Conservation (phyloP, 2,329 filamentous ascomycete genomes). For the Cyclaneusma minus region DNA sequence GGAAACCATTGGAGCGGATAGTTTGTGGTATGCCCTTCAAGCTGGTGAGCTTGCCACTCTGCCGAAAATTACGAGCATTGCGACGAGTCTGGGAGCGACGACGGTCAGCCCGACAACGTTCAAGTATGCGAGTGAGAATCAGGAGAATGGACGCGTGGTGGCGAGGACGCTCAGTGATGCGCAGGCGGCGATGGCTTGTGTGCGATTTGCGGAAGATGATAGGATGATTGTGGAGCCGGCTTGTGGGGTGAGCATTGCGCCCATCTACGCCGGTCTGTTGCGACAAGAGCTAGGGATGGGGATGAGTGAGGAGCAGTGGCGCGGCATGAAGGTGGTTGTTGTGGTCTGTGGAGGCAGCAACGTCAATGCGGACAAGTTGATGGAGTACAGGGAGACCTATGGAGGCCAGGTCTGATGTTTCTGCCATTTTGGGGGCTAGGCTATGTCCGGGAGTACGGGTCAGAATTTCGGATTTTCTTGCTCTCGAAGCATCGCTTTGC, state of each 20-base stretch:
- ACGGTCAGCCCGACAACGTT: slow-evolving; percentile 55
- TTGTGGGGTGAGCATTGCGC: slow-evolving; percentile 66
- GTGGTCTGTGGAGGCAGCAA: slow-evolving; percentile 71
- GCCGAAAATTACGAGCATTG: slow-evolving; percentile 57
- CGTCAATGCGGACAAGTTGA: slow-evolving; percentile 45
- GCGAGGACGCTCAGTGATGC: slow-evolving; percentile 50
- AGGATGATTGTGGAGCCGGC: slow-evolving; percentile 68
- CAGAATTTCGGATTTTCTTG: no score
- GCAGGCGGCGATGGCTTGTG: slow-evolving; percentile 65
- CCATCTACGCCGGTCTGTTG: slow-evolving; percentile 48
- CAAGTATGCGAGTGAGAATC: slow-evolving; percentile 38
- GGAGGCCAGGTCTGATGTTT: no score
- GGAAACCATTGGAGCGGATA: slow-evolving; percentile 63
- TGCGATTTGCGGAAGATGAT: slow-evolving; percentile 68
- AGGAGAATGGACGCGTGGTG: slow-evolving; percentile 21
- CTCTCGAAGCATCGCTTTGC: no score
- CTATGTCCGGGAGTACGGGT: no score
- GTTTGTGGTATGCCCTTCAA: slow-evolving; percentile 44
- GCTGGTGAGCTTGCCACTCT: slow-evolving; percentile 44
- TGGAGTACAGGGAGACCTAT: slow-evolving; percentile 35
- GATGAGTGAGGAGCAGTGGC: slow-evolving; percentile 39
- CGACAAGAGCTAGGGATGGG: slow-evolving; percentile 40
- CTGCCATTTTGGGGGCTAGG: no score
- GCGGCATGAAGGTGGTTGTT: slow-evolving; percentile 60
- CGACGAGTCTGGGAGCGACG: slow-evolving; percentile 58